These are phyloP conservation scores for Evernia prunastri DNA, from an alignment of 495 filamentous ascomycete species.

Conservation along the genomic window DNA sequence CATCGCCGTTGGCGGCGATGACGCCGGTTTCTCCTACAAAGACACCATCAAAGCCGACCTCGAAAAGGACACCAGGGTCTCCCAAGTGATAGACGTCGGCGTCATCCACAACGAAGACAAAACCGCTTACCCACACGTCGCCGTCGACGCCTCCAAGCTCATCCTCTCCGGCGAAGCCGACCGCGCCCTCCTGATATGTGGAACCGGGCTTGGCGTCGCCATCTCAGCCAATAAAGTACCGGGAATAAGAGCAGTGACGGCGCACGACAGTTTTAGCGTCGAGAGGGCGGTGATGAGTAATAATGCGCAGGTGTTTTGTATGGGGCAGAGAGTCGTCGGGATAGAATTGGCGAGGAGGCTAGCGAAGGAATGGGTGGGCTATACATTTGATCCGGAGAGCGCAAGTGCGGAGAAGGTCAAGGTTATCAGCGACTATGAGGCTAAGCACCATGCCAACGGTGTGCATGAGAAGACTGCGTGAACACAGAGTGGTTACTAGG, in stretches of 20 bases:
- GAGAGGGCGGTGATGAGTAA: constrained; percentile 78
- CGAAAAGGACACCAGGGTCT: constrained; percentile 58
- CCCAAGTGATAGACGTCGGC: constrained; percentile 61
- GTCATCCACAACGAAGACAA: constrained; percentile 62
- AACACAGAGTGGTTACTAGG: neutral
- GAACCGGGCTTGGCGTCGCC: constrained; percentile 78
- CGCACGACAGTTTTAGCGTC: constrained; percentile 78
- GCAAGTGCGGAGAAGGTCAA: constrained; percentile 68
- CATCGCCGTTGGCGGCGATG: constrained; percentile 60
- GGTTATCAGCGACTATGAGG: constrained; percentile 68
- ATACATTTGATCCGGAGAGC: constrained; percentile 69
- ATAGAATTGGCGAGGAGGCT: constrained; percentile 71
- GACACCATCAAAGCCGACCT: constrained; percentile 69
- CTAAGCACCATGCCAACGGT: constrained; percentile 32
- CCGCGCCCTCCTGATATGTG: constrained; percentile 79
- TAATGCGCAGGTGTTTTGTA: constrained; percentile 81
- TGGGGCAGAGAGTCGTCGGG: constrained; percentile 79
- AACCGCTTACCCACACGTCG: constrained; percentile 77
- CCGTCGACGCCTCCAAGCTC: constrained; percentile 61
- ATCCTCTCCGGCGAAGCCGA: constrained; percentile 64
- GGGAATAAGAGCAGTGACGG: constrained; percentile 77
- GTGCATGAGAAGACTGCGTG: constrained; percentile 7
- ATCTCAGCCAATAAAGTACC: constrained; percentile 84
- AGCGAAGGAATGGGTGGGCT: constrained; percentile 75
- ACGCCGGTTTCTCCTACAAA: constrained; percentile 75